These are phyloP conservation scores for Scheffersomyces segobiensis DNA, from an alignment of 1,139 yeast species.

Conservation along the genomic window DNA sequence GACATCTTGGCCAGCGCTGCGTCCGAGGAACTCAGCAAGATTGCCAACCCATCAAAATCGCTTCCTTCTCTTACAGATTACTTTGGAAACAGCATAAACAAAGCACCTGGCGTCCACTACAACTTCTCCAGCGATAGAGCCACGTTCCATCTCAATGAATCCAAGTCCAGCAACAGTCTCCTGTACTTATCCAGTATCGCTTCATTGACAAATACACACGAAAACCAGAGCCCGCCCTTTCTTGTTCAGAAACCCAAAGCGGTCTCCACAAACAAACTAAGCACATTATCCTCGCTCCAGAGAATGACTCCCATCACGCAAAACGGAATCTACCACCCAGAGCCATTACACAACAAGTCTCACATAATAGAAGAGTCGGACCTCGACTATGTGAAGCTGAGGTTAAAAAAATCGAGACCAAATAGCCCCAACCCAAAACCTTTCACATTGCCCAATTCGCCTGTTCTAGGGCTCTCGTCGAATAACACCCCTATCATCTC, in stretches of 20 bases:
- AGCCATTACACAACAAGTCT: conserved; percentile 15
- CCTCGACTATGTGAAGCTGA: conserved; percentile 46
- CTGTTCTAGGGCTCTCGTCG: conserved; percentile 48
- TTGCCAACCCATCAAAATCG: conserved; percentile 44
- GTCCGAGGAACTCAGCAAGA: conserved; percentile 57
- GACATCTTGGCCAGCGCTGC: conserved; percentile 82
- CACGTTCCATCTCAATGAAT: conserved; percentile 11
- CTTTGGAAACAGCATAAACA: conserved; percentile 27
- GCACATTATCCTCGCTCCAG: conserved; percentile 48
- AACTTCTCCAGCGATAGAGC: conserved; percentile 17
- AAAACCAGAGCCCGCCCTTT: conserved; percentile 16
- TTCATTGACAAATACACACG: conserved; percentile 10
- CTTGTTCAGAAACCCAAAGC: conserved; percentile 2
- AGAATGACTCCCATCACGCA: conserved; percentile 55
- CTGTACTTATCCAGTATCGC: conserved; percentile 21
- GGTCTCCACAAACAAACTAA: conserved; percentile 21
- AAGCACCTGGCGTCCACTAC: conserved; percentile 6
- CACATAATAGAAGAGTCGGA: conserved; percentile 46
- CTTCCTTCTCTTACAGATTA: conserved; percentile 66
- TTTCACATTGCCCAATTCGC: conserved; percentile 65
- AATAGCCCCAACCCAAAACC: conserved; percentile 45
- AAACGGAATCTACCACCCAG: conserved; percentile 8
- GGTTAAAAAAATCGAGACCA: conserved; percentile 71
- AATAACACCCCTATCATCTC: conserved; percentile 46
- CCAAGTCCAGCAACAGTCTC: conserved; percentile 19